Percentiles rank a stretch among this genome's conserved stretches.
phyloP scores from a whole-genome alignment of 495 filamentous ascomycete species.

The Letharia columbiana region DNA sequence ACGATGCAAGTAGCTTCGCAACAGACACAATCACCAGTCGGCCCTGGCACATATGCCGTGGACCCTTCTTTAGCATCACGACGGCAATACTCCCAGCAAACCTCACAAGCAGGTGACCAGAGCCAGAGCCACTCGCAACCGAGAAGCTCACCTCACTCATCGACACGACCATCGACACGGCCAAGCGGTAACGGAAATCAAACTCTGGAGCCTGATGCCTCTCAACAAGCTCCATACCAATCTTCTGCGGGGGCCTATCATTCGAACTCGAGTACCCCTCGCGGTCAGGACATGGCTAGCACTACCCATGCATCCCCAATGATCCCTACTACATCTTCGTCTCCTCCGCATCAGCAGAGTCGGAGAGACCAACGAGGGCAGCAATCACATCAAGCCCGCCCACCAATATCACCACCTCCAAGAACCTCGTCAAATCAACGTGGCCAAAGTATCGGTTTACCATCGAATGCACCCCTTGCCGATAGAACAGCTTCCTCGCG shows the following conservation, averaged over 20 bases:
- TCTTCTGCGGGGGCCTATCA: constrained; percentile 23
- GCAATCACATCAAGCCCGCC: constrained; percentile 27
- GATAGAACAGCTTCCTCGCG: constrained; percentile 22
- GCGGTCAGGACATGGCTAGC: constrained; percentile 34
- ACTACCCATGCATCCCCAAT: constrained; percentile 33
- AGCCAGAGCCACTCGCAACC: constrained; percentile 25
- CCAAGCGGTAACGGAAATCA: constrained; percentile 47
- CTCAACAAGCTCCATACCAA: constrained; percentile 32
- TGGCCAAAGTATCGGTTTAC: constrained; percentile 16
- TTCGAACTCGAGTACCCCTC: constrained; percentile 39
- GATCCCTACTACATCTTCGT: constrained; percentile 33
- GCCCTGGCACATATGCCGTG: constrained; percentile 40
- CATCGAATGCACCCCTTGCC: constrained; percentile 19
- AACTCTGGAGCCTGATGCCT: constrained; percentile 25
- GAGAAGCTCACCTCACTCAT: constrained; percentile 37
- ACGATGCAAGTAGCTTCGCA: constrained; percentile 48
- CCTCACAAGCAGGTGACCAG: constrained; percentile 29
- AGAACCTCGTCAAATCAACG: constrained; percentile 52
- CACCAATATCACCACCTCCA: constrained; percentile 47
- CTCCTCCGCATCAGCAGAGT: constrained; percentile 32
- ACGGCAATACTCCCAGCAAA: constrained; percentile 37
- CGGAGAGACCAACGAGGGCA: constrained; percentile 29
- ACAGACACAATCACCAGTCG: constrained; percentile 40
- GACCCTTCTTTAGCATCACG: constrained; percentile 37
- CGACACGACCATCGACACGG: constrained; percentile 41